phyloP scores from a whole-genome alignment of 1,284 basidiomycete genomes.

The Rhodotorula mucilaginosa region DNA sequence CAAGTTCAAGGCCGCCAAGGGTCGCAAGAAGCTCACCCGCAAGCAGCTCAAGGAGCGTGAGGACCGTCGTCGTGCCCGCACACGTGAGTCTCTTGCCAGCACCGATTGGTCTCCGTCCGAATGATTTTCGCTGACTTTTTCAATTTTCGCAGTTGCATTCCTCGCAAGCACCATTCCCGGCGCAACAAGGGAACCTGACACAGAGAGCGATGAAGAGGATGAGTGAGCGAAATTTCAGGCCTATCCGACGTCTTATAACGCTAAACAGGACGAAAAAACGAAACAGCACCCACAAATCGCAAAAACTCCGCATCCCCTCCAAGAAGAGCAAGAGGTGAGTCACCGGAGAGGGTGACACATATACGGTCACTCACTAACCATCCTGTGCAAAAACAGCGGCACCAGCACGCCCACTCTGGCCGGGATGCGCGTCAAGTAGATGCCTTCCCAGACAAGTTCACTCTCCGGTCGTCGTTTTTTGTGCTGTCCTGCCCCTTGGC shows the following conservation, averaged over 20 bases:
- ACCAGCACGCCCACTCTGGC: background rate
- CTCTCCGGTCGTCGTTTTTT: background rate
- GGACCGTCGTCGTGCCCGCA: conserved; percentile 34
- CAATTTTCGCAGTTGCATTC: conserved; percentile 76
- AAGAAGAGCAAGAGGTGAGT: conserved; percentile 5
- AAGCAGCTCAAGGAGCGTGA: conserved; percentile 74
- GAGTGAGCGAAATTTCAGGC: conserved; percentile 14
- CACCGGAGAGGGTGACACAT: background rate
- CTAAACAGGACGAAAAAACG: background rate
- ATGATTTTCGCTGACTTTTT: conserved; percentile 62
- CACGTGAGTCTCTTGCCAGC: conserved; percentile 2
- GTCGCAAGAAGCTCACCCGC: conserved; percentile 87
- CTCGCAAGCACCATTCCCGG: conserved; percentile 62
- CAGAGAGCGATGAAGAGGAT: conserved; percentile 36
- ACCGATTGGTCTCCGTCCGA: conserved; percentile 51
- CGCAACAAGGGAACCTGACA: conserved; percentile 54
- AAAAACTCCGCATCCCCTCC: conserved; percentile 5
- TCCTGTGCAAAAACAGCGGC: background rate
- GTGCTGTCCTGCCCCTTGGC: background rate
- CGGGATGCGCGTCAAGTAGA: background rate
- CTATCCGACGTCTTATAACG: too few relatives aligned
- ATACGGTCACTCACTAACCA: background rate
- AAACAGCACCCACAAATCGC: background rate
- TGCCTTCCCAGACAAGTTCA: too few relatives aligned
- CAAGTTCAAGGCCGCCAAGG: conserved; percentile 56